Evolutionary conservation across 192 early-diverging fungal genomes (phyloP), one percentile per base, ranked within the genome.

Genomic region (Chytriomyces hyalinus): DNA sequence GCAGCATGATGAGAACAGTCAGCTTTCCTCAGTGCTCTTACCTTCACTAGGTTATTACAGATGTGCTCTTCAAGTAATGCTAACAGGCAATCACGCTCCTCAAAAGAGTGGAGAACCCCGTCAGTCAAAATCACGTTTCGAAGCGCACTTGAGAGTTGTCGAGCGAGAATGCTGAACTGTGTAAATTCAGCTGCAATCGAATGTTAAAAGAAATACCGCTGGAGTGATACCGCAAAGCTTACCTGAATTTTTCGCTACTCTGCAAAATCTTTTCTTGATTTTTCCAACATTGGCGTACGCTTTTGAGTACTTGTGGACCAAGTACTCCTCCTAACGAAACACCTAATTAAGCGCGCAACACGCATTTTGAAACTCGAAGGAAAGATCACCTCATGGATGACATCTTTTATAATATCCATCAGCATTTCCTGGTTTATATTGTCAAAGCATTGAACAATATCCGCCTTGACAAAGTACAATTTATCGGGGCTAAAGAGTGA

Each of bases 391-490:
- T 93, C 86, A 9, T 78, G 61, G 13, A 94, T 17, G 0, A 88
- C 69, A 6, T 73, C 67, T 24, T 84, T 50, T 48, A 94, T 57
- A 47, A 92, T 83, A 0, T 82, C 49, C 20, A 93, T 71, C 17
- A 97, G 80, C 61, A 88, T 89, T 43, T 67, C 81, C 67, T 95
- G 96, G 7, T 90, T 82, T 62, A 97, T 94, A n/a, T 89, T 90
- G 76, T 97, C 94, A 75, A 92, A 97, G 24, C 92, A 92, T 45
- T 78, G 79, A 43, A 82, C 84, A 53, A 97, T 90, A 77, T 97
- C 96, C 8, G 94, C 86, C 75, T 96, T 97, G 67, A 90, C 92
- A 81, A 96, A 91, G 68, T 90, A 97, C 9, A 93, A 72, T 3
- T 67, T 65, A 20, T 78, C 22, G 13, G 63, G 62, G n/a, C 77